phyloP scores from a whole-genome alignment of 495 filamentous ascomycete species.

The Pyronema omphalodes region DNA sequence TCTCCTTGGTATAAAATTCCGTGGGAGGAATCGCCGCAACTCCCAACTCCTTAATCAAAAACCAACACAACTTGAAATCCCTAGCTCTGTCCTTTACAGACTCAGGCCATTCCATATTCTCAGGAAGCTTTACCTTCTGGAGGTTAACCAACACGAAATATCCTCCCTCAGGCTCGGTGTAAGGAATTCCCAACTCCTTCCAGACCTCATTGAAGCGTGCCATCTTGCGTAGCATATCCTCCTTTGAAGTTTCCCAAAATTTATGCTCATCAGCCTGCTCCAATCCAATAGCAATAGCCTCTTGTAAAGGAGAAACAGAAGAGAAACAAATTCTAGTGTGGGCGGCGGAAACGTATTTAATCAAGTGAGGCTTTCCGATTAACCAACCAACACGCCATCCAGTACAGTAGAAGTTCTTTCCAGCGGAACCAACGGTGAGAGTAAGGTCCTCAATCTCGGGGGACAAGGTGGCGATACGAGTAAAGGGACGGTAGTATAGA shows the following conservation, averaged over 20 bases:
- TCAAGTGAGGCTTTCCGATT: slow-evolving; percentile 71
- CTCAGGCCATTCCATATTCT: slow-evolving; percentile 66
- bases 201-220: slow-evolving; percentile 68
- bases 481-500: slow-evolving; percentile 87
- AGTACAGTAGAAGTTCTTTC: slow-evolving; percentile 95
- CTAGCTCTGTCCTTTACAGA: slow-evolving; percentile 70
- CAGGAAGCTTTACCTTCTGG: slow-evolving; percentile 60
- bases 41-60: slow-evolving; percentile 86
- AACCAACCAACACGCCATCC: slow-evolving; percentile 90
- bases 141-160: slow-evolving; percentile 50
- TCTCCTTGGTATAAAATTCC: slow-evolving; percentile 80
- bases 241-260: slow-evolving; percentile 76
- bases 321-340: slow-evolving; percentile 95
- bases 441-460: slow-evolving; percentile 74
- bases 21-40: slow-evolving; percentile 92
- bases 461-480: slow-evolving; percentile 71
- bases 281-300: slow-evolving; percentile 90
- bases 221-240: slow-evolving; percentile 84
- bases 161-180: slow-evolving; percentile 24
- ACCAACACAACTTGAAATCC: slow-evolving; percentile 91
- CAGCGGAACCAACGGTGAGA: slow-evolving; percentile 81
- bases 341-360: slow-evolving; percentile 79
- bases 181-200: slow-evolving; percentile 66
- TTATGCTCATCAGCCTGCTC: slow-evolving; percentile 66
- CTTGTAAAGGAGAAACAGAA: slow-evolving; percentile 80